phyloP scores from a whole-genome alignment of 192 early-diverging fungal genomes.

The Podila horticola region DNA sequence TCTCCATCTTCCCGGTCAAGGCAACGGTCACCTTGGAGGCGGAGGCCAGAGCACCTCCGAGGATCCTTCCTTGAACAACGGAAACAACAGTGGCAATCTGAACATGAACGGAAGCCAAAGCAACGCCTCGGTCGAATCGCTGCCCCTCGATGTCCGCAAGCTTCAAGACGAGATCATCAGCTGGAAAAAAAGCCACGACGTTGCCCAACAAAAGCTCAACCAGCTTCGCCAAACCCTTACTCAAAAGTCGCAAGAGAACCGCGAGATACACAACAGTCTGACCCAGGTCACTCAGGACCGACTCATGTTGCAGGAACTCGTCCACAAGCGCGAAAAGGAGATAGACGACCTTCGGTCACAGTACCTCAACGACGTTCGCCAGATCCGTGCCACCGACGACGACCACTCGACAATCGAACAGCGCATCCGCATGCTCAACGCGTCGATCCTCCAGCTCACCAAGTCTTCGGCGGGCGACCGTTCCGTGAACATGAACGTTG shows the following conservation, averaged over 20 bases:
- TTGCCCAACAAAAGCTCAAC: constrained; percentile 25
- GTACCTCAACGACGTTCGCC: constrained; percentile 49
- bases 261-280: constrained; percentile 26
- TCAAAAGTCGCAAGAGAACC: constrained; percentile 50
- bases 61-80: constrained; percentile 12
- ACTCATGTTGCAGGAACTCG: constrained; percentile 39
- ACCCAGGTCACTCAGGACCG: constrained; percentile 43
- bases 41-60: constrained; percentile 6
- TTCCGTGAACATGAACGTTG: constrained; percentile 42
- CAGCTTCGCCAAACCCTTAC: constrained; percentile 36
- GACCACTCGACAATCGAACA: constrained; percentile 53
- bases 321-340: constrained; percentile 52
- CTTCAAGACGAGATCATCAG: constrained; percentile 38
- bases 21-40: constrained; percentile 6
- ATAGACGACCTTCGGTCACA: constrained; percentile 47
- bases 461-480: constrained; percentile 44
- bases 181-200: constrained; percentile 47
- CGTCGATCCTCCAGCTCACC: constrained; percentile 42
- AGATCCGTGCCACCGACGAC: constrained; percentile 59
- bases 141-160: constrained; percentile 30
- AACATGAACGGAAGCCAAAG: constrained; percentile 6
- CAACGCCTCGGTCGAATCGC: constrained; percentile 3
- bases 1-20: constrained; percentile 11
- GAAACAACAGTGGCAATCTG: neutral
- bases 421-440: constrained; percentile 52